Conservation (phyloP, 352 stramenopile species). For the Phytopythium sindhum region DNA sequence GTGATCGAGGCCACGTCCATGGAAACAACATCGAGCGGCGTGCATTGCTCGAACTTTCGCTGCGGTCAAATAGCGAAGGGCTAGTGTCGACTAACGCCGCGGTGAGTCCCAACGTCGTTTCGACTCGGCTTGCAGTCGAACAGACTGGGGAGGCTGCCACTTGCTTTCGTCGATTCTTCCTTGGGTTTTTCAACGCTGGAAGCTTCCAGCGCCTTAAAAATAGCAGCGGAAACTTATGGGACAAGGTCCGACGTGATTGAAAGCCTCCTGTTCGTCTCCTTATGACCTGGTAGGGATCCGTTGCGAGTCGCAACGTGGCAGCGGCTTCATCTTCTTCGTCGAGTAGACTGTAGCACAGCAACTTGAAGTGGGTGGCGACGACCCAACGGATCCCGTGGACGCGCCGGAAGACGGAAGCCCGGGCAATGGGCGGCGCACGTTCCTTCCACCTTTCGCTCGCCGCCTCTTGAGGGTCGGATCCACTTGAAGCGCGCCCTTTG, state of each 20-base stretch:
- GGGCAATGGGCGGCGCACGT: neutral
- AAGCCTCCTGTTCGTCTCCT: no score
- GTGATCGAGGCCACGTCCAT: neutral
- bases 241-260: neutral
- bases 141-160: neutral
- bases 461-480: constrained; percentile 1
- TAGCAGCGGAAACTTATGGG: neutral
- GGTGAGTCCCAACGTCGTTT: neutral
- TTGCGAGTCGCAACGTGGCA: neutral
- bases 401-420: neutral
- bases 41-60: neutral
- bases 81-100: neutral
- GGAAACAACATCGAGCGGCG: neutral
- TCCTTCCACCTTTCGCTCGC: neutral
- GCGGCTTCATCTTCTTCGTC: neutral
- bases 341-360: neutral
- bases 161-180: constrained; percentile 4
- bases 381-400: neutral
- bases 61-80: neutral
- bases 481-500: constrained; percentile 2
- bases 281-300: neutral
- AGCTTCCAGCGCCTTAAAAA: neutral
- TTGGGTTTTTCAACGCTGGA: constrained; percentile 1
- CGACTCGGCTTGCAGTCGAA: neutral
- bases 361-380: neutral